These are phyloP conservation scores for Gynochthodes officinalis DNA, from an alignment of 257 asterid genomes.

Conservation along the genomic window DNA sequence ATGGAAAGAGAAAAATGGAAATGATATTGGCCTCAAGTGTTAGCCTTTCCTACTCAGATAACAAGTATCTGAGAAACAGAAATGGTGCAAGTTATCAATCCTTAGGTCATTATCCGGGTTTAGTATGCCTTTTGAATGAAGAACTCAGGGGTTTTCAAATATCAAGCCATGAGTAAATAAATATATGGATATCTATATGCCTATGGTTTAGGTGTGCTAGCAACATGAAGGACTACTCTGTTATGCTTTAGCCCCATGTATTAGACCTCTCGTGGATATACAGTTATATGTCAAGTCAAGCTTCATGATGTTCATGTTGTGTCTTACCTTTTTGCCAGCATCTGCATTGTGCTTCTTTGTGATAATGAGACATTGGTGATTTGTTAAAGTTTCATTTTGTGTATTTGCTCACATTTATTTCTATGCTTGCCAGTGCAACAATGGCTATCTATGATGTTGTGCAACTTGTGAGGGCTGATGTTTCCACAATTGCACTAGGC, in stretches of 20 bases:
- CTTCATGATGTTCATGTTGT: background rate
- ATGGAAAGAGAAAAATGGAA: background rate
- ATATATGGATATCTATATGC: background rate
- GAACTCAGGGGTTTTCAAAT: background rate
- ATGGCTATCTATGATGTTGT: constrained; percentile 83
- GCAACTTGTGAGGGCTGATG: constrained; percentile 64
- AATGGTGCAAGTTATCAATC: background rate
- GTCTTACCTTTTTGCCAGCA: background rate
- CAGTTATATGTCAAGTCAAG: background rate
- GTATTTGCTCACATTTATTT: constrained; percentile 6
- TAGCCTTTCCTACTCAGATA: background rate
- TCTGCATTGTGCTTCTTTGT: background rate
- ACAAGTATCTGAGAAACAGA: background rate
- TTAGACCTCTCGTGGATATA: background rate
- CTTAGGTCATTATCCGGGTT: background rate
- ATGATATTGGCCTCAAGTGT: background rate
- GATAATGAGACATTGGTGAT: background rate
- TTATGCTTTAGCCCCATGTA: background rate
- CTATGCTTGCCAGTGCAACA: constrained; percentile 57
- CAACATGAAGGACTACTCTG: background rate
- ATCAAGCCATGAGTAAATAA: background rate
- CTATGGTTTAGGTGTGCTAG: too few species aligned
- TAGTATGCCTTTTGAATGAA: background rate
- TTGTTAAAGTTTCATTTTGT: background rate
- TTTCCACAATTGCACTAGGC: constrained; percentile 82